Percentiles rank a stretch among this genome's conserved stretches.
Evolutionary conservation across 352 stramenopile genomes (phyloP).

Genomic region (Globisporangium nodosum): DNA sequence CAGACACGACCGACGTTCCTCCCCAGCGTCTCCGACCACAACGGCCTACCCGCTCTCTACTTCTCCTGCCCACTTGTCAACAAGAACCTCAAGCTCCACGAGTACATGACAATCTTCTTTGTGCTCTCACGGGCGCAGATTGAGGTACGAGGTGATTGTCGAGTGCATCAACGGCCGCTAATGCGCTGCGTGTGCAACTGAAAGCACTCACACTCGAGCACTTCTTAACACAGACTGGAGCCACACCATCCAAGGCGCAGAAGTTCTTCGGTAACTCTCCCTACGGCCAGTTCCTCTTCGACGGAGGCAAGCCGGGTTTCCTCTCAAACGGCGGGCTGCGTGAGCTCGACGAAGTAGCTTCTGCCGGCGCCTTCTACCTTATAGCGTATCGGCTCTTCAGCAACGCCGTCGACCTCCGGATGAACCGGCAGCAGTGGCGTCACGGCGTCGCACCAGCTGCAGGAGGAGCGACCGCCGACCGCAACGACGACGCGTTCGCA

Average conservation of each 20-base stretch:
- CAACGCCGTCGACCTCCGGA: conserved; percentile 41
- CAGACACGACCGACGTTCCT: conserved; percentile 10
- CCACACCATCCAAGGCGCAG: conserved; percentile 26
- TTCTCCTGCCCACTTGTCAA: conserved; percentile 49
- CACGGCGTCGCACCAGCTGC: background rate
- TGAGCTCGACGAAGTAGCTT: conserved; percentile 18
- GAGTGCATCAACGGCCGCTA: background rate
- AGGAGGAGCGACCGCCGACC: conserved; percentile 3
- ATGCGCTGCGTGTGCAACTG: conserved; percentile 8
- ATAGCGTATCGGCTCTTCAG: conserved; percentile 41
- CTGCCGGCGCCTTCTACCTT: conserved; percentile 25
- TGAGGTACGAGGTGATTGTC: conserved; percentile 20
- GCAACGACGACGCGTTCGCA: conserved; percentile 14
- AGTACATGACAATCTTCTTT: conserved; percentile 65
- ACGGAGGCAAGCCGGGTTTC: conserved; percentile 50
- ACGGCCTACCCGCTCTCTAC: conserved; percentile 27
- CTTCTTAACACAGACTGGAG: background rate
- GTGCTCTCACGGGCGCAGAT: conserved; percentile 41
- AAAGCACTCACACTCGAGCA: background rate
- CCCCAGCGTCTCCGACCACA: conserved; percentile 13
- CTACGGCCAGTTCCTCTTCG: conserved; percentile 62
- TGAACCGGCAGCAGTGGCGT: conserved; percentile 25
- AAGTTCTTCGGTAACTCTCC: conserved; percentile 72
- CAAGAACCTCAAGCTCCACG: conserved; percentile 27
- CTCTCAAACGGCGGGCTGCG: conserved; percentile 41